Percentiles rank a stretch among this genome's conserved stretches.
These are phyloP conservation scores for Poa pratensis DNA, from an alignment of 176 grass and related monocot species.

Conservation along the genomic window DNA sequence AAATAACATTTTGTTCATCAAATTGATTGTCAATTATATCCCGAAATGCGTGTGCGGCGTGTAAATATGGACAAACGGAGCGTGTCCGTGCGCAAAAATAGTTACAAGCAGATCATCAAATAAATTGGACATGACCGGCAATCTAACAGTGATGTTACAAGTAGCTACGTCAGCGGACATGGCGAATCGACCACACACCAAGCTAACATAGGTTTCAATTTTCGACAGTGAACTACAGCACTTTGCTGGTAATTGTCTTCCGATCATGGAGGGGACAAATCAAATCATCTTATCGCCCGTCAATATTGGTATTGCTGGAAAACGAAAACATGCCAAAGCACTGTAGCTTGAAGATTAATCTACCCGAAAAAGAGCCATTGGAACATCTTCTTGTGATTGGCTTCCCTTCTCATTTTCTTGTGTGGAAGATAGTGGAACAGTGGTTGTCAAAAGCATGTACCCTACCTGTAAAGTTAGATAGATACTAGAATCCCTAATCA, in stretches of 20 bases:
- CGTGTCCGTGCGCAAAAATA: too few species aligned
- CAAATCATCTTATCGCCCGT: neutral
- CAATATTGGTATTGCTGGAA: neutral
- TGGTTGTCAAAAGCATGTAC: neutral
- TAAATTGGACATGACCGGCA: too few species aligned
- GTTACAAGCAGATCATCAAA: too few species aligned
- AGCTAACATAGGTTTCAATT: neutral
- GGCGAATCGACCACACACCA: too few species aligned
- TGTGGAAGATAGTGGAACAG: neutral
- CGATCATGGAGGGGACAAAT: neutral
- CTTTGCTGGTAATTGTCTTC: neutral
- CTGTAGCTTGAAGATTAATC: neutral
- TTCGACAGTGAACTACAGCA: neutral
- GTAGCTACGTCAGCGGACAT: too few species aligned
- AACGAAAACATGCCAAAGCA: neutral
- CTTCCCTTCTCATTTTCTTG: neutral
- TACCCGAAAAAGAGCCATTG: neutral
- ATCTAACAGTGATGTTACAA: too few species aligned
- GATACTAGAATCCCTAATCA: neutral
- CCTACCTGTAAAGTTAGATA: constrained; percentile 6
- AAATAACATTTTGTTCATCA: too few species aligned
- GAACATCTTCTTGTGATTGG: neutral
- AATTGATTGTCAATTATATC: too few species aligned
- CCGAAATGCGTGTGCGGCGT: too few species aligned
- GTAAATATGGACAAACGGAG: too few species aligned